Base-by-base conservation (phyloP, 371 early-diverging fungal species). In the Rhizopus arrhizus region DNA sequence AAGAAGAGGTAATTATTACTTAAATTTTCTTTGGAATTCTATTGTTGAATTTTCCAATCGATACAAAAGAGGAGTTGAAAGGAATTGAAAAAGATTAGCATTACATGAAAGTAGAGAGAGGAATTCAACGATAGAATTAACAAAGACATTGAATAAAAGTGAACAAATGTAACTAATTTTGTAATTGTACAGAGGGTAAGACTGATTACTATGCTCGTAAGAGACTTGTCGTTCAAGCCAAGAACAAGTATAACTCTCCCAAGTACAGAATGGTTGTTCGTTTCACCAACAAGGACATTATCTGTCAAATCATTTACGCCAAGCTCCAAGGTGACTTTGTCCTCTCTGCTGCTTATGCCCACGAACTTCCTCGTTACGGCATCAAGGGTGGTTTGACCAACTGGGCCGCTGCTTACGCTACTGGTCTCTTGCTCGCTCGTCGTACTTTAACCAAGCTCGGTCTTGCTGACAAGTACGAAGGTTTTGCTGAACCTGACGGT, bases 201-300 rank as follows among this genome's bases (percentile, higher is more conserved):
- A 99, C 99, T 74, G 99, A 99, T 89, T 99, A 99, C 98, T 97
- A 96, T 81, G 99, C 99, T 74, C 92, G 99, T 79, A 97, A 95
- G 91, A 94, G 97, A 77, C 85, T 99, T 63, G 91, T 99, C 42
- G 89, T 91, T 80, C 99, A 99, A 89, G 99, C 98, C 83, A 96
- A 97, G 92, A 98, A 97, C 93, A 99, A 98, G 89, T 98, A 98
- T 93, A 98, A 99, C 92, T 93, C 96, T 58, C 97, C 98, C 81
- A 99, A 99, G 91, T 97, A 96, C 91, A 92, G 99, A 82, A 84
- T 99, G 71, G 99, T 99, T 65, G 95, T 67, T 92, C 96, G 99
- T 99, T 93, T 99, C 92, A 99, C 99, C 87, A 98, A 97, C 93
- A 89, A 85, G 65, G 97, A 97, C 85, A 88, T 99, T 64, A 86